Evolutionary conservation across 108 stramenopile genomes (phyloP), one percentile per base, ranked within the genome.

Genomic region (Cyclotella cryptica): DNA sequence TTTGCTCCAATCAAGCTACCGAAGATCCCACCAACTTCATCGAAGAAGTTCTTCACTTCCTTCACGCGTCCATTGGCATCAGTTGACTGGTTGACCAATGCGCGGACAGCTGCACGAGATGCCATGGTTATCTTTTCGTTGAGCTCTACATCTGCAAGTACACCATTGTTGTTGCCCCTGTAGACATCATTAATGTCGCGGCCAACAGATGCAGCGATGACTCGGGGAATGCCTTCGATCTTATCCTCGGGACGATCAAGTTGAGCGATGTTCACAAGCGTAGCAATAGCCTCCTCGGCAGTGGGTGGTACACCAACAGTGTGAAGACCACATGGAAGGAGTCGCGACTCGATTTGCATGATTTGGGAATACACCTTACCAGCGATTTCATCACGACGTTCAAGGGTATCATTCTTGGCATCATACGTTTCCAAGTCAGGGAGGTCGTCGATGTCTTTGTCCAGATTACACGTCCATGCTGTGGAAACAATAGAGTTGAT

Each of bases 331-430:
- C 96, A 97, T 18, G 97, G 97, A 21, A 98, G 88, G n/a, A 98
- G 90, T 69, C 97, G 96, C 61, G 88, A 90, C 81, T 98, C 97
- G 71, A 98, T 98, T 74, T 98, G 96, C 97, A 98, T 98, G 72
- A 98, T 96, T 54, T 95, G 91, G 18, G 90, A 68, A 83, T 98
- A 98, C 29, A 98, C 92, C 72, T 88, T 74, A 67, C 96, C 96
- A 47, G 90, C 91, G 74, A 97, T 92, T 21, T 87, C 85, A 60
- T 96, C 94, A 74, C 96, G 90, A 53, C 84, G 79, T 61, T 97
- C 97, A n/a, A 82, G 29, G 51, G 88, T 92, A 74, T 96, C 91
- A 24, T 63, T 68, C 81, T 87, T 86, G 59, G 93, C 86, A 79
- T 97, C 93, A 60, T 88, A 93, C 28, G 77, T 88, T 61, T 96